These are phyloP conservation scores for Lyophyllum semitale DNA, from an alignment of 768 basidiomycete genomes.

Conservation along the genomic window DNA sequence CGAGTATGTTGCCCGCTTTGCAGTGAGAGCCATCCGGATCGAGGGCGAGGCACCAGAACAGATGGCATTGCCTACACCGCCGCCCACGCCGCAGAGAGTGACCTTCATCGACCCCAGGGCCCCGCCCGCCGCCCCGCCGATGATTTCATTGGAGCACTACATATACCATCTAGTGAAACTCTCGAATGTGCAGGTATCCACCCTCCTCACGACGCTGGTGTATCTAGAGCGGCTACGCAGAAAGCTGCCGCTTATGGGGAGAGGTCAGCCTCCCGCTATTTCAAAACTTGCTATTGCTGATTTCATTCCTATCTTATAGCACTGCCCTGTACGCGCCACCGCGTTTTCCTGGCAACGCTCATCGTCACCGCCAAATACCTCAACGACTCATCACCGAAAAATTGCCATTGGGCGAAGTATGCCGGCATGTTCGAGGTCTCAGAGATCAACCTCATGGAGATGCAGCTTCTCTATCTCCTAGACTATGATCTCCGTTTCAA, in stretches of 20 bases:
- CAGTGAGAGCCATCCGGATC: conserved; percentile 73
- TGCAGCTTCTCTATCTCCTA: conserved; percentile 88
- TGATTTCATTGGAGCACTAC: conserved; percentile 78
- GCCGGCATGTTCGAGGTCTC: conserved; percentile 70
- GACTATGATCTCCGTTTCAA: conserved; percentile 91
- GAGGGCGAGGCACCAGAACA: conserved; percentile 48
- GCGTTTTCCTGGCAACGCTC: conserved; percentile 93
- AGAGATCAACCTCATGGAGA: conserved; percentile 97
- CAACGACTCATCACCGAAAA: conserved; percentile 95
- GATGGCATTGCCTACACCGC: conserved; percentile 61
- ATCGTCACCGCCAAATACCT: conserved; percentile 97
- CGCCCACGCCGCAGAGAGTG: conserved; percentile 61
- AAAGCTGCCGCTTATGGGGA: conserved; percentile 81
- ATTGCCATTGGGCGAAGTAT: conserved; percentile 88
- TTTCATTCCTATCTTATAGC: conserved; percentile 40
- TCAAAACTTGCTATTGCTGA: conserved; percentile 1
- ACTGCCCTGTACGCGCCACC: conserved; percentile 90
- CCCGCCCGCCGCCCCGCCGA: conserved; percentile 24
- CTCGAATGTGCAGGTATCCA: conserved; percentile 89
- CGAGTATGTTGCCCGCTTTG: conserved; percentile 77
- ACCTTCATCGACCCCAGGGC: conserved; percentile 34
- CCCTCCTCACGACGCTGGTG: conserved; percentile 86
- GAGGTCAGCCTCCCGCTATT: conserved; percentile 55
- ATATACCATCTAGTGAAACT: conserved; percentile 77
- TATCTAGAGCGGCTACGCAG: conserved; percentile 86